These are phyloP conservation scores for Globisporangium lucens DNA, from an alignment of 352 stramenopile species.

Conservation along the genomic window DNA sequence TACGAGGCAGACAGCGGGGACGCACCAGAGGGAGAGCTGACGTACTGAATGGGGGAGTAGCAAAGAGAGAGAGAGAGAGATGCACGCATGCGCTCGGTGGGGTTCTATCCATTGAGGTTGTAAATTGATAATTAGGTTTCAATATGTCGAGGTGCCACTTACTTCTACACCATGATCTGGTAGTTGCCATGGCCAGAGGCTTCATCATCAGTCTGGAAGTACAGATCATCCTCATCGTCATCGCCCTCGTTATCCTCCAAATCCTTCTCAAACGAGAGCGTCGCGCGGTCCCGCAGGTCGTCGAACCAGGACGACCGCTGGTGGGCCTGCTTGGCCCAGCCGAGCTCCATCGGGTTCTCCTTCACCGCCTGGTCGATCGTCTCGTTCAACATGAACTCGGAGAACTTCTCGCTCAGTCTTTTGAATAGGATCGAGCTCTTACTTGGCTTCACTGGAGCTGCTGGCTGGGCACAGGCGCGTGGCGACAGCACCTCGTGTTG, in stretches of 20 bases:
- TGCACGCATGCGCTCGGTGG: not conserved
- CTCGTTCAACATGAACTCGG: conserved; percentile 25
- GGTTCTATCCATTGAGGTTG: not conserved
- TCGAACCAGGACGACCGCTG: conserved; percentile 14
- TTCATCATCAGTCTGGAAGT: conserved; percentile 26
- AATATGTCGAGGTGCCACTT: not conserved
- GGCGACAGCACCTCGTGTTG: conserved; percentile 17
- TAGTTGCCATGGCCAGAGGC: conserved; percentile 19
- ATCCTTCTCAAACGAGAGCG: not conserved
- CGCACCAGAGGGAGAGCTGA: not conserved
- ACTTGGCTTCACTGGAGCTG: not conserved
- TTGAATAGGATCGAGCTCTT: conserved; percentile 11
- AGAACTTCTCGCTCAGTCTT: conserved; percentile 23
- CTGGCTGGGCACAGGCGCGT: conserved; percentile 3
- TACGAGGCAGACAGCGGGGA: conserved; percentile 34
- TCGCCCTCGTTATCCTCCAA: not conserved
- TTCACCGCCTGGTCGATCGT: conserved; percentile 12
- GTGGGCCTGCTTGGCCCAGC: conserved; percentile 10
- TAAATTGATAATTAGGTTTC: not conserved
- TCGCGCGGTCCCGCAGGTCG: conserved; percentile 5
- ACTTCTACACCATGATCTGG: conserved; percentile 20
- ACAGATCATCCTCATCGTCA: conserved; percentile 17
- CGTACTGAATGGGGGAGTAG: not conserved
- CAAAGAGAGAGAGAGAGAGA: not conserved
- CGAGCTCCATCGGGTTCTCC: conserved; percentile 26